Evolutionary conservation across 2,329 filamentous ascomycete genomes (phyloP), one percentile per base, ranked within the genome.

Genomic region (Talaromyces amestolkiae): DNA sequence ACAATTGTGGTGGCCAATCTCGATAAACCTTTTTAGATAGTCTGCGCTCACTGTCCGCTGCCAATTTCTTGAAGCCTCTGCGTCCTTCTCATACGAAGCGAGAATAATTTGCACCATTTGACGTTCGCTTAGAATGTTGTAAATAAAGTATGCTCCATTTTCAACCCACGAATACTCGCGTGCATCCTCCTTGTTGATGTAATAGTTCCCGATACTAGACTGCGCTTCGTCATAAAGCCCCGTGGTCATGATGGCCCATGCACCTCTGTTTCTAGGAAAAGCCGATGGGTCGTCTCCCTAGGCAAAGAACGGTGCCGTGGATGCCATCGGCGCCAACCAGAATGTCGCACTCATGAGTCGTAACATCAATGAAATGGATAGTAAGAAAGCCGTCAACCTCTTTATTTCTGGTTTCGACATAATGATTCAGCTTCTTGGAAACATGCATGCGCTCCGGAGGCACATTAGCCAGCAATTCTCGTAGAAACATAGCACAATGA

Each of bases 361-460:
- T 63, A 4, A 37, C 51, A 19, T 58, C 39, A 0, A 39, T 43
- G 7, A 63, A 78, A 70, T 13, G 56, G 58, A 19, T 47, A n/a
- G 58, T 61, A 4, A 62, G 47, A 77, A 68, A 58, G 24, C 45
- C 65, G 41, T 58, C 47, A 24, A 5, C 19, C 24, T 11, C 19
- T 22, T 15, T 7, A 27, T 49, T 4, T 15, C 22, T 49, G 2
- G 7, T 19, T 19, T 49, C 7, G 11, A 62, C 47, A 58, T 72
- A 72, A 2, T 45, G 24, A 15, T 61, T 67, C 15, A 75, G 69
- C 27, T 69, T 70, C 63, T 72, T 71, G 65, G 77, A 73, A 10
- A 74, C 76, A 19, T 77, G 68, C 24, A 76, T 76, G 7, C 78
- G 72, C 58, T 77, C 68, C 1, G 19, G 17, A 19, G 47, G 49